Conservation (phyloP, 2,329 filamentous ascomycete genomes). For the Ophiosphaerella narmari region DNA sequence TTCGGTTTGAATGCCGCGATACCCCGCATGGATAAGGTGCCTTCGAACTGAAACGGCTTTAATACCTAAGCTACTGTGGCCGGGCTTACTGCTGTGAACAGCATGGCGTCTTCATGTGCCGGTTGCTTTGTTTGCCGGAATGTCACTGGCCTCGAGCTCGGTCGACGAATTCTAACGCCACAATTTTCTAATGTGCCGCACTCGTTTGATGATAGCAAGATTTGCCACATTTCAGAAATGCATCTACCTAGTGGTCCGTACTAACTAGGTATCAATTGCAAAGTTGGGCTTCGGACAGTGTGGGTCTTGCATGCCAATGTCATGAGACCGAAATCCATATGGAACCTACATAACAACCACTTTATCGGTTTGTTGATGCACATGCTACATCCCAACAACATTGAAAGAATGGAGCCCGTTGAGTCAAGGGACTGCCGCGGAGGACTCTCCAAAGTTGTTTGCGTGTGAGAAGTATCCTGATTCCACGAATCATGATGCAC, state of each 20-base stretch:
- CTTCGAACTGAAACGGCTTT: conserved; percentile 10
- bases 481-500: background rate
- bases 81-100: conserved; percentile 8
- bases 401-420: no score
- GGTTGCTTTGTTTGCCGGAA: conserved; percentile 15
- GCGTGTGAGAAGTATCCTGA: background rate
- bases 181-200: conserved; percentile 11
- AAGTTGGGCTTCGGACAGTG: no score
- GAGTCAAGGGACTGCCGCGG: no score
- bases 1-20: conserved; percentile 12
- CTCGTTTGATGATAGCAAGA: background rate
- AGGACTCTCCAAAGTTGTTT: background rate
- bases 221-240: no score
- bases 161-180: conserved; percentile 2
- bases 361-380: no score
- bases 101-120: conserved; percentile 15
- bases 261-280: no score
- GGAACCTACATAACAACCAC: no score
- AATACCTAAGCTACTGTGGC: conserved; percentile 5
- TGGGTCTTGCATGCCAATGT: no score
- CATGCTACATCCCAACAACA: no score
- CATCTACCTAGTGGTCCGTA: no score
- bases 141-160: conserved; percentile 3
- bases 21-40: conserved; percentile 5
- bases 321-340: no score